These are phyloP conservation scores for Ogataea paraovalis DNA, from an alignment of 805 yeast species.

Conservation along the genomic window DNA sequence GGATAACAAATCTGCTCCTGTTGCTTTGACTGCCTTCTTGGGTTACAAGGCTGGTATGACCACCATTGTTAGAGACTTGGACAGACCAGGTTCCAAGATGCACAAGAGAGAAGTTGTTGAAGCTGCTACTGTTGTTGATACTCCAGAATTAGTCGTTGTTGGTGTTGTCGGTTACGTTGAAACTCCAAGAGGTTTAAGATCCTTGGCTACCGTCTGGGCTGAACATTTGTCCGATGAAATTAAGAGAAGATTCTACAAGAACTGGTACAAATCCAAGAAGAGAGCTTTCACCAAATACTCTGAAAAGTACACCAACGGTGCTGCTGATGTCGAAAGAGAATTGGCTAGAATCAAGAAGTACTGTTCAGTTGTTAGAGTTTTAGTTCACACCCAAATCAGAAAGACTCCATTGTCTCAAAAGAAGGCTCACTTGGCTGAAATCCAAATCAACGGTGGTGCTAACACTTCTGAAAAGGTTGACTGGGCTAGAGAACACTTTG, in stretches of 20 bases:
- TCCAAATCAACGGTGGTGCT: slow-evolving; percentile 99
- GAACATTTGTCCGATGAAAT: slow-evolving; percentile 99
- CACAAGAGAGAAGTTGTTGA: slow-evolving; percentile 99
- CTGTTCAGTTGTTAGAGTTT: slow-evolving; percentile 97
- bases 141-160: slow-evolving; percentile 98
- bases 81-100: slow-evolving; percentile 99
- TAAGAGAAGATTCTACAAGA: slow-evolving; percentile 99
- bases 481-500: slow-evolving; percentile 99
- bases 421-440: slow-evolving; percentile 99
- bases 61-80: slow-evolving; percentile 99
- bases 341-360: slow-evolving; percentile 98
- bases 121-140: slow-evolving; percentile 98
- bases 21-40: slow-evolving; percentile 97
- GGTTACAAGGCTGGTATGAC: slow-evolving; percentile 99
- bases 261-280: slow-evolving; percentile 99
- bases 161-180: slow-evolving; percentile 99
- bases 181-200: slow-evolving; percentile 99
- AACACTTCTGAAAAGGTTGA: slow-evolving; percentile 85
- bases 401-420: slow-evolving; percentile 98
- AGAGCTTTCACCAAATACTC: slow-evolving; percentile 99
- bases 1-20: slow-evolving; percentile 97
- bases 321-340: slow-evolving; percentile 87
- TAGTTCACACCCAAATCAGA: slow-evolving; percentile 99
- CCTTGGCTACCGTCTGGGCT: slow-evolving; percentile 99
- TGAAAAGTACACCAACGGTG: slow-evolving; percentile 92